Conservation (phyloP, 1,284 basidiomycete genomes). For the Leccinum proximum region DNA sequence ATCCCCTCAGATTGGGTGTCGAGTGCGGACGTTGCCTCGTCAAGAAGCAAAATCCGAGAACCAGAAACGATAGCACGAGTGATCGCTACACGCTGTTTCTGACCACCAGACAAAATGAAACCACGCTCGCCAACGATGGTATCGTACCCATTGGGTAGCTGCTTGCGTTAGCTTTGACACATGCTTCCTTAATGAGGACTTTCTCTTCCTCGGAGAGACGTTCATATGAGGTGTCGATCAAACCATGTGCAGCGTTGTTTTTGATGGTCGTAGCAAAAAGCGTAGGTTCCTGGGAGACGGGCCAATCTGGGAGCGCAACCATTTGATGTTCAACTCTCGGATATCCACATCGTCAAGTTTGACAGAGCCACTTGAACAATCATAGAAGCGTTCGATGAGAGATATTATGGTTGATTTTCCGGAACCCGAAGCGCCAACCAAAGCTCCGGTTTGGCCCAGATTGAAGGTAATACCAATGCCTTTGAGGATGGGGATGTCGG, state of each 20-base stretch:
- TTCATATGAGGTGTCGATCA: background rate
- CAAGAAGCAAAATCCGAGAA: background rate
- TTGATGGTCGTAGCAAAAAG: constrained; percentile 1
- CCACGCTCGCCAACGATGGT: background rate
- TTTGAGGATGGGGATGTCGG: background rate
- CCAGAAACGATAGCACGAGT: background rate
- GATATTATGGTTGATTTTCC: background rate
- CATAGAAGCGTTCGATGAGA: background rate
- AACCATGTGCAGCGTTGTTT: background rate
- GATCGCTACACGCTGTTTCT: background rate
- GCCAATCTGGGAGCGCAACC: background rate
- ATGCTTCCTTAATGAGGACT: background rate
- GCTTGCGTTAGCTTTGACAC: background rate
- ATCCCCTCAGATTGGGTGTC: background rate
- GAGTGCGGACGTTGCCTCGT: background rate
- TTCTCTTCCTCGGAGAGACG: background rate
- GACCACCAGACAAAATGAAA: background rate
- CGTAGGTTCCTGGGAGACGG: background rate
- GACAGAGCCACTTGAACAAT: background rate
- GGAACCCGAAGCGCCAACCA: background rate
- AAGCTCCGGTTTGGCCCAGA: background rate
- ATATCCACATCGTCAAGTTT: background rate
- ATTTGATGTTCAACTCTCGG: background rate
- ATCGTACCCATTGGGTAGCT: background rate
- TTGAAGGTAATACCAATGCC: background rate